A percentile compares a stretch with the other conserved stretches of the same genome.
phyloP scores from a whole-genome alignment of 352 stramenopile species.

The Phytophthora cajani region DNA sequence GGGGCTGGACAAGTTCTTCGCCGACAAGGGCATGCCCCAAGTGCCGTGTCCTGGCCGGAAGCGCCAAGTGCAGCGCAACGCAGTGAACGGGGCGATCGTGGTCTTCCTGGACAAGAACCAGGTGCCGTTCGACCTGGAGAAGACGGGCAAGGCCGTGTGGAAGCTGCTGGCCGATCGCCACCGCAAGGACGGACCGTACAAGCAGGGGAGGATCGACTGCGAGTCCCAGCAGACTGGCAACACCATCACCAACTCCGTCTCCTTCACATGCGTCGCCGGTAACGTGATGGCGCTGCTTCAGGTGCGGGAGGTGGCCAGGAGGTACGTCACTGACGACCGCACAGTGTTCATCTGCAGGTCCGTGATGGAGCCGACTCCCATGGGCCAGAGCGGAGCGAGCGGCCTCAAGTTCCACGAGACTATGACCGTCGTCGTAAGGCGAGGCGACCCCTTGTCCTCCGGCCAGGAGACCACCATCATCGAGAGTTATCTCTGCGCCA shows the following conservation, averaged over 20 bases:
- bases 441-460: slow-evolving; percentile 16
- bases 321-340: slow-evolving; percentile 23
- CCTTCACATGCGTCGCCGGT: slow-evolving; percentile 31
- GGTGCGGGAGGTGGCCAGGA: slow-evolving; percentile 28
- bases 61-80: slow-evolving; percentile 17
- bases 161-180: slow-evolving; percentile 28
- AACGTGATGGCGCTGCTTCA: slow-evolving; percentile 24
- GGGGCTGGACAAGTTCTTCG: slow-evolving; percentile 31
- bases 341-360: slow-evolving; percentile 23
- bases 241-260: slow-evolving; percentile 28
- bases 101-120: slow-evolving; percentile 38
- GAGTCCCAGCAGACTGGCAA: slow-evolving; percentile 22
- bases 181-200: slow-evolving; percentile 28
- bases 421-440: slow-evolving; percentile 27
- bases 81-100: slow-evolving; percentile 23
- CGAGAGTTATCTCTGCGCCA: slow-evolving; percentile 36
- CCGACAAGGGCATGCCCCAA: slow-evolving; percentile 20
- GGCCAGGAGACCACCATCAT: slow-evolving; percentile 32
- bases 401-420: slow-evolving; percentile 36
- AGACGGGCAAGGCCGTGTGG: slow-evolving; percentile 34
- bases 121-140: slow-evolving; percentile 35
- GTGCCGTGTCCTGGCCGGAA: slow-evolving; percentile 26
- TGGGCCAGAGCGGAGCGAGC: background rate
- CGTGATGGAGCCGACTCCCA: slow-evolving; percentile 27
- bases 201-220: slow-evolving; percentile 28